Evolutionary conservation across 306 rosid genomes (phyloP).

Genomic region (Astragalus membranaceus): DNA sequence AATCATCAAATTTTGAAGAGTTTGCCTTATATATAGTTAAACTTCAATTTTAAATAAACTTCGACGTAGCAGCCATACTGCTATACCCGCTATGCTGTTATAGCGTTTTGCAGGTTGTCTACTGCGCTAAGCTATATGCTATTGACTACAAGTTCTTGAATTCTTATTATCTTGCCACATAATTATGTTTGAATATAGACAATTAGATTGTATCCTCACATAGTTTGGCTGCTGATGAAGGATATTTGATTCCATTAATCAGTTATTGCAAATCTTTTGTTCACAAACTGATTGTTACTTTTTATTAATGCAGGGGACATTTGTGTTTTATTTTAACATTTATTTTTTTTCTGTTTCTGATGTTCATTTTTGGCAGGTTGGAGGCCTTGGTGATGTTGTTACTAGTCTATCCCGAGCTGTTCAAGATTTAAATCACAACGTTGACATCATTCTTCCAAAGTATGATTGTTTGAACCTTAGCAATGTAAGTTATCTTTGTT

Average conservation of each 20-base stretch:
- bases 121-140: no score
- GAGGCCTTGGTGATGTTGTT: constrained; percentile 97
- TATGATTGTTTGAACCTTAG: constrained; percentile 80
- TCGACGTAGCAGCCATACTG: no score
- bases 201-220: background rate
- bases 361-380: constrained; percentile 54
- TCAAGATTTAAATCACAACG: constrained; percentile 80
- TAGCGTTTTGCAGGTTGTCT: no score
- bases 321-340: background rate
- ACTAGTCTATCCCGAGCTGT: constrained; percentile 84
- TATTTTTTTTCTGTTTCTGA: constrained; percentile 2
- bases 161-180: background rate
- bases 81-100: no score
- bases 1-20: background rate
- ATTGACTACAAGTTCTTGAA: no score
- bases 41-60: background rate
- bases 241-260: background rate
- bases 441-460: constrained; percentile 81
- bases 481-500: constrained; percentile 58
- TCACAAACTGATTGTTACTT: background rate
- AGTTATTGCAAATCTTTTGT: background rate
- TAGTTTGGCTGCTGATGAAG: background rate
- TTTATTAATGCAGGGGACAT: background rate
- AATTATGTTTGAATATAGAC: background rate
- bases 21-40: background rate